Percentiles rank a stretch among this genome's conserved stretches.
Conservation (phyloP, 2,329 filamentous ascomycete species). For the Parastagonospora avenae region DNA sequence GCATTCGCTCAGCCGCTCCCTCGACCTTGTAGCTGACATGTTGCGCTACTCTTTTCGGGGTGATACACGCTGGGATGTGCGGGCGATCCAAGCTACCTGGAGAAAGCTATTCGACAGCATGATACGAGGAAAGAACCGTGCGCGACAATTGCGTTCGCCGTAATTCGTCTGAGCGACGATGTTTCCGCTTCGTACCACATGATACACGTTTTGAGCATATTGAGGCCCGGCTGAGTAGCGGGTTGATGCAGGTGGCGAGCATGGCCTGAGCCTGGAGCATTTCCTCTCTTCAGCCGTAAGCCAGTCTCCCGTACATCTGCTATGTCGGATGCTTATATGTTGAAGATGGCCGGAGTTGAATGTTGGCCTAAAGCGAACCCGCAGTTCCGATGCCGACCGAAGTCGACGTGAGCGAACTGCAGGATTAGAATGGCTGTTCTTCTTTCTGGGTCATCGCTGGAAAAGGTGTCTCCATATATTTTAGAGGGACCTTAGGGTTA, state of each 20-base stretch:
- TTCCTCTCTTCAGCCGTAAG: too few species aligned
- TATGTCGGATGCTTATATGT: too few species aligned
- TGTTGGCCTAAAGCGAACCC: slow-evolving; percentile 51
- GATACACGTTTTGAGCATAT: slow-evolving; percentile 11
- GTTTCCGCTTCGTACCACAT: slow-evolving; percentile 19
- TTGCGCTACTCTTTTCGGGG: slow-evolving; percentile 19
- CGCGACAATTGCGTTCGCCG: slow-evolving; percentile 3
- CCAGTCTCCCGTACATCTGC: too few species aligned
- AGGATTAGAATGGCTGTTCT: slow-evolving; percentile 49
- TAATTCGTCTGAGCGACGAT: slow-evolving; percentile 6
- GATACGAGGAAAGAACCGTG: slow-evolving; percentile 13
- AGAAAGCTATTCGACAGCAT: slow-evolving; percentile 10
- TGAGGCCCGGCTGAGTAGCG: slow-evolving; percentile 7
- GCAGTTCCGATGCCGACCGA: slow-evolving; percentile 41
- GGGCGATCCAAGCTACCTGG: slow-evolving; percentile 22
- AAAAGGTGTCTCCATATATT: slow-evolving; percentile 35
- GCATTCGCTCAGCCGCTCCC: slow-evolving; percentile 22
- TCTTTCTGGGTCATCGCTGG: slow-evolving; percentile 44
- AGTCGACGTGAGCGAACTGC: slow-evolving; percentile 42
- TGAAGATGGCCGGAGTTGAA: slow-evolving; percentile 4
- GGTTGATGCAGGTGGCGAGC: slow-evolving; percentile 11
- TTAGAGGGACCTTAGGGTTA: slow-evolving; percentile 33
- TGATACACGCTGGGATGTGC: slow-evolving; percentile 21
- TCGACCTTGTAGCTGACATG: slow-evolving; percentile 8
- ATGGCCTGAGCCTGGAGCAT: not conserved